Evolutionary conservation across 768 basidiomycete genomes (phyloP).

Genomic region (Termitomyces sp.): DNA sequence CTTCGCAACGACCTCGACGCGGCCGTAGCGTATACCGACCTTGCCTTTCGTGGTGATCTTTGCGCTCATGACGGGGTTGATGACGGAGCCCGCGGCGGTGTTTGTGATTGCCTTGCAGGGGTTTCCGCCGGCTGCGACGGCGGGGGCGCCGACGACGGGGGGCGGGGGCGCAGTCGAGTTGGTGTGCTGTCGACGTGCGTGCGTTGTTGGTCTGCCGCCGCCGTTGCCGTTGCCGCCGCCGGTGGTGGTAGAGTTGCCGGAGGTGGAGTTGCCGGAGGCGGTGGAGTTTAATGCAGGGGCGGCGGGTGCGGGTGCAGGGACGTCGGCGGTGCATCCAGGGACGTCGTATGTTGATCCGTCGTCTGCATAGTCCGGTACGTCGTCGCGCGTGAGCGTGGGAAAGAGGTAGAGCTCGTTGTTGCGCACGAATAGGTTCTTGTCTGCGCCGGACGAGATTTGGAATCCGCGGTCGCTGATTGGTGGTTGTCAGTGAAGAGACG

Average conservation of each 20-base stretch:
- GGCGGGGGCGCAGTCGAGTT: background rate
- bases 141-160: background rate
- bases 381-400: conserved; percentile 72
- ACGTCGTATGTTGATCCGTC: conserved; percentile 65
- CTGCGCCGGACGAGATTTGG: conserved; percentile 64
- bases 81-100: conserved; percentile 33
- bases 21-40: conserved; percentile 51
- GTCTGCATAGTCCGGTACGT: conserved; percentile 38
- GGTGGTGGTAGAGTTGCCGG: background rate
- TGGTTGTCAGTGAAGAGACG: background rate
- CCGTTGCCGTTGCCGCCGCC: no score
- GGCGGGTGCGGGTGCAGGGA: conserved; percentile 1
- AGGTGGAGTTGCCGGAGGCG: conserved; percentile 7
- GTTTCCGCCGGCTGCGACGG: conserved; percentile 16
- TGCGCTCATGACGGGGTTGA: conserved; percentile 77
- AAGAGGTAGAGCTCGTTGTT: conserved; percentile 73
- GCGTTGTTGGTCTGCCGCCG: background rate
- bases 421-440: conserved; percentile 61
- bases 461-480: conserved; percentile 60
- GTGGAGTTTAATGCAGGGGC: background rate
- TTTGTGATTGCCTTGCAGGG: conserved; percentile 34
- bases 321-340: conserved; percentile 51
- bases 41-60: conserved; percentile 66
- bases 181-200: background rate
- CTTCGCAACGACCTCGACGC: conserved; percentile 59